These are phyloP conservation scores for Leishmania turanica DNA, from an alignment of 208 protist genomes.

Conservation along the genomic window DNA sequence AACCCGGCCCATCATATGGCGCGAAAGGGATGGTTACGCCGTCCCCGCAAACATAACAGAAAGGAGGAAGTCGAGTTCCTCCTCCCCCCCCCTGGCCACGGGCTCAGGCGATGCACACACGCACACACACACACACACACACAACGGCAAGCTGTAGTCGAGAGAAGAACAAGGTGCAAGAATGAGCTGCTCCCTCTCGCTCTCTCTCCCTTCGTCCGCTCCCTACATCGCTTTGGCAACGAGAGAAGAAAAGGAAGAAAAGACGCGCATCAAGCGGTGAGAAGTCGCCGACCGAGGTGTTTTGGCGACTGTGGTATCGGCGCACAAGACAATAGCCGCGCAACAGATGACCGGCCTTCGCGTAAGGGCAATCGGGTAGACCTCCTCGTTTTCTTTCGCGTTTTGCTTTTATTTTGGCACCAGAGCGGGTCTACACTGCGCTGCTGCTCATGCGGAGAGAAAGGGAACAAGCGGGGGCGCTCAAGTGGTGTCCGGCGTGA, in stretches of 20 bases:
- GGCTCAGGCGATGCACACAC: neutral
- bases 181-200: no score
- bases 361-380: neutral
- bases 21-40: neutral
- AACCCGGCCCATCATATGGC: neutral
- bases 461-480: neutral
- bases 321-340: neutral
- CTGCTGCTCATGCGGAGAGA: neutral
- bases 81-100: neutral
- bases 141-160: no score
- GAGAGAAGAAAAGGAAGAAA: neutral
- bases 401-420: neutral
- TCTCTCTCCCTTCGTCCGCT: no score
- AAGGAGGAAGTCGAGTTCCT: neutral
- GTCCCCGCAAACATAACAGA: neutral
- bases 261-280: neutral
- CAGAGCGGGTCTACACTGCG: neutral
- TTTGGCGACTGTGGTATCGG: neutral
- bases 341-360: neutral
- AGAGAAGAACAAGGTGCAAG: no score
- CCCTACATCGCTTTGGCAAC: no score
- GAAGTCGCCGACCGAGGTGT: neutral
- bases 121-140: neutral
- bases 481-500: neutral
- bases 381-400: neutral